phyloP scores from a whole-genome alignment of 2,329 filamentous ascomycete species.

The Alternaria gansuensis region DNA sequence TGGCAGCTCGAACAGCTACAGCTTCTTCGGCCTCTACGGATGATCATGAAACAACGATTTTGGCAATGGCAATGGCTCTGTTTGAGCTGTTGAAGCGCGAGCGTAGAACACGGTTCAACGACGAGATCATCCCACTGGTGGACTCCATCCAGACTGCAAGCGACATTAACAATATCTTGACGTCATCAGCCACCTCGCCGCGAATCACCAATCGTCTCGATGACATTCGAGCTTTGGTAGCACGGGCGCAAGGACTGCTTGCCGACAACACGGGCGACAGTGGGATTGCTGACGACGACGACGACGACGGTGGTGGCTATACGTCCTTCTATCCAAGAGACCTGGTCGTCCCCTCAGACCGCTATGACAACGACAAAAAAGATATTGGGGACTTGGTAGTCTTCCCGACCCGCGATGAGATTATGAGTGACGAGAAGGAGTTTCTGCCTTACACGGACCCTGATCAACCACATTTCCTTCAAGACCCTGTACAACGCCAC shows the following conservation, averaged over 20 bases:
- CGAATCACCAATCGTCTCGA: slow-evolving; percentile 14
- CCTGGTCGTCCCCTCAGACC: slow-evolving; percentile 30
- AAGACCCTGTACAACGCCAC: slow-evolving; percentile 35
- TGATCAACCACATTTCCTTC: slow-evolving; percentile 41
- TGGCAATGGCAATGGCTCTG: slow-evolving; percentile 25
- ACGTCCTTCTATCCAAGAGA: slow-evolving; percentile 38
- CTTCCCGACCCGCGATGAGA: slow-evolving; percentile 46
- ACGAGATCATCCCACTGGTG: slow-evolving; percentile 23
- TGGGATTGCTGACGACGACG: background rate
- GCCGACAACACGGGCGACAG: slow-evolving; percentile 5
- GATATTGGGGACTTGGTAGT: slow-evolving; percentile 45
- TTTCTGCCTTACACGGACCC: slow-evolving; percentile 45
- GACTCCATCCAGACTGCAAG: slow-evolving; percentile 19
- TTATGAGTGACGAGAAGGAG: slow-evolving; percentile 52
- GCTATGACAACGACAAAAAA: slow-evolving; percentile 48
- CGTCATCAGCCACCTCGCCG: background rate
- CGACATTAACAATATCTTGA: slow-evolving; percentile 7
- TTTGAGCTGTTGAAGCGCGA: slow-evolving; percentile 34
- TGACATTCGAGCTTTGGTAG: slow-evolving; percentile 28
- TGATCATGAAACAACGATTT: slow-evolving; percentile 14
- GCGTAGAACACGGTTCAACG: slow-evolving; percentile 33
- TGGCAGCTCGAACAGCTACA: background rate
- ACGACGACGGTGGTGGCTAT: background rate
- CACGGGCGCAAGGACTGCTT: slow-evolving; percentile 31
- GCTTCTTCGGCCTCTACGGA: background rate